Evolutionary conservation across 495 filamentous ascomycete species (phyloP).

Genomic region (Xylona heveae): DNA sequence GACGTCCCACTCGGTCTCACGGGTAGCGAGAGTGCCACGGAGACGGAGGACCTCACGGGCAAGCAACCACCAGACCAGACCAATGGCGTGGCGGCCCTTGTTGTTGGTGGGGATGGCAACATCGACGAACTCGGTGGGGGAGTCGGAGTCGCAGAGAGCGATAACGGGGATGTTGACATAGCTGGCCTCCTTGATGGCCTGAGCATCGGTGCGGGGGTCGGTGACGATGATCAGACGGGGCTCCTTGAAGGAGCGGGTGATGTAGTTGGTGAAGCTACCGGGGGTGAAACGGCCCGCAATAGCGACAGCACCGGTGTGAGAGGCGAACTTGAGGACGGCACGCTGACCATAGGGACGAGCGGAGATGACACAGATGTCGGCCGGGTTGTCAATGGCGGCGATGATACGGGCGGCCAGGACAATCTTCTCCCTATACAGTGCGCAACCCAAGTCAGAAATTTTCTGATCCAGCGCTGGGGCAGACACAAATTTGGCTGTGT

Average conservation of each 20-base stretch:
- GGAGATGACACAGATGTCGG: constrained; percentile 96
- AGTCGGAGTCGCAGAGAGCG: constrained; percentile 96
- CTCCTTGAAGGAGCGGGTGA: constrained; percentile 99
- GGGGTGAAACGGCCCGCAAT: constrained; percentile 99
- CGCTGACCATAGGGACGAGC: constrained; percentile 98
- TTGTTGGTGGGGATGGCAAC: constrained; percentile 99
- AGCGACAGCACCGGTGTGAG: constrained; percentile 31
- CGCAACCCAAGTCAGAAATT: neutral
- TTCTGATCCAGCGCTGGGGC: neutral
- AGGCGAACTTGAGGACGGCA: constrained; percentile 28
- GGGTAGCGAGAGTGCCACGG: constrained; percentile 80
- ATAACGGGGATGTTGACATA: constrained; percentile 99
- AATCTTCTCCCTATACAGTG: constrained; percentile 77
- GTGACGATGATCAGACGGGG: constrained; percentile 98
- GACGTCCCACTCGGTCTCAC: constrained; percentile 91
- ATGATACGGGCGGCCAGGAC: constrained; percentile 96
- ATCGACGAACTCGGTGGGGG: constrained; percentile 97
- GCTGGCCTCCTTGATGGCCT: constrained; percentile 98
- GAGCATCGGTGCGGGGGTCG: constrained; percentile 96
- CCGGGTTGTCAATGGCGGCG: constrained; percentile 95
- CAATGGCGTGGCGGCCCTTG: constrained; percentile 98
- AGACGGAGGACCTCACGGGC: constrained; percentile 98
- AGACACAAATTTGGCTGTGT: neutral
- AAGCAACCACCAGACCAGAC: constrained; percentile 98
- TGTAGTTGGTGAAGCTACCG: constrained; percentile 99